These are phyloP conservation scores for Hepatocystis sp. DNA, from an alignment of 169 alveolate species.

Conservation along the genomic window DNA sequence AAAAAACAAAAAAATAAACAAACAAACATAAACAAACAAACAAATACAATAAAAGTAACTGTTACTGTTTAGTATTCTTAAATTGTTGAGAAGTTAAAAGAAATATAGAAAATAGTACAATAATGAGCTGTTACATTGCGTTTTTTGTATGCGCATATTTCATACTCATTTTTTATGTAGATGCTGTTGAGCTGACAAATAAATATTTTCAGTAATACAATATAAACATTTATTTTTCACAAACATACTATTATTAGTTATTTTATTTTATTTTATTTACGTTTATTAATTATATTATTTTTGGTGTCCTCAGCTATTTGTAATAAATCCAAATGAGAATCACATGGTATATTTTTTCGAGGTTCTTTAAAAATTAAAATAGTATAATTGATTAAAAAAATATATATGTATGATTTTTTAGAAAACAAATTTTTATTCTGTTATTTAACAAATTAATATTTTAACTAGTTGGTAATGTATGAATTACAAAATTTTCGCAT, in stretches of 20 bases:
- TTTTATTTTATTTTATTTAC: constrained; percentile 25
- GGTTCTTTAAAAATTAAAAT: constrained; percentile 14
- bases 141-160: too few relatives aligned
- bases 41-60: too few relatives aligned
- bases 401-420: not conserved
- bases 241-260: too few relatives aligned
- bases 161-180: too few relatives aligned
- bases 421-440: not conserved
- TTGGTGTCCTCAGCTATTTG: constrained; percentile 35
- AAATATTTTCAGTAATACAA: not conserved
- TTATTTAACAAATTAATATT: not conserved
- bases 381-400: not conserved
- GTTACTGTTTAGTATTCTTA: too few relatives aligned
- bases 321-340: constrained; percentile 6
- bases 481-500: not conserved
- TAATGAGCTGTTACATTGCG: too few relatives aligned
- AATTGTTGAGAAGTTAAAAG: too few relatives aligned
- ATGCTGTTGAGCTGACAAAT: not conserved
- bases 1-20: not conserved
- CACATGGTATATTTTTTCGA: not conserved
- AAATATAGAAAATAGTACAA: too few relatives aligned
- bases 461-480: constrained; percentile 8
- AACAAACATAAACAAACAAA: not conserved
- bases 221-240: too few relatives aligned
- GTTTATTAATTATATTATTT: constrained; percentile 22